Evolutionary conservation across 345 rosid species (phyloP).

Genomic region (Ceriops zippeliana): DNA sequence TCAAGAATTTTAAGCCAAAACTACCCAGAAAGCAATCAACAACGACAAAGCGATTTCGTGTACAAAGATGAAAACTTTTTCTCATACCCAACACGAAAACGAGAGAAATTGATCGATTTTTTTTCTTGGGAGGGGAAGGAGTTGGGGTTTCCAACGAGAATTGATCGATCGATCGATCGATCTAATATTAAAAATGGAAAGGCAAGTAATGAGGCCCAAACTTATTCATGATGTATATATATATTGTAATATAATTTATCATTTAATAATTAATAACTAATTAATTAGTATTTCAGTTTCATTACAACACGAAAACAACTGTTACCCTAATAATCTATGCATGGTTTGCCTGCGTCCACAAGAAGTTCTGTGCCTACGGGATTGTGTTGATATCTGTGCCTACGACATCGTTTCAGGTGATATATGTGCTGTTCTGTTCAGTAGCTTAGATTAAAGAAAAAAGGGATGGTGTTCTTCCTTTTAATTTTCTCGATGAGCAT

Average conservation of each 20-base stretch:
- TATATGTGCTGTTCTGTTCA: too few relatives aligned
- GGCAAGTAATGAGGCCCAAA: background rate
- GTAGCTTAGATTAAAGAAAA: too few relatives aligned
- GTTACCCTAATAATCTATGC: too few relatives aligned
- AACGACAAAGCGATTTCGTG: background rate
- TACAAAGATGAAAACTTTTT: constrained; percentile 6
- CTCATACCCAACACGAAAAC: constrained; percentile 40
- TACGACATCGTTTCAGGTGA: too few relatives aligned
- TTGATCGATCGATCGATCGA: constrained; percentile 15
- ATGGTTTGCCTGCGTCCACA: too few relatives aligned
- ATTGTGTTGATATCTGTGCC: too few relatives aligned
- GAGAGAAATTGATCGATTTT: background rate
- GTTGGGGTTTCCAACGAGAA: constrained; percentile 15
- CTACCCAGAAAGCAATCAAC: background rate
- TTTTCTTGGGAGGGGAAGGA: background rate
- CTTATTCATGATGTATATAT: too few relatives aligned
- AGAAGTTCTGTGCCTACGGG: too few relatives aligned
- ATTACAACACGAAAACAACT: constrained; percentile 32
- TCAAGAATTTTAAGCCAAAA: background rate
- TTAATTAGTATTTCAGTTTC: constrained; percentile 15
- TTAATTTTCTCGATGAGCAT: too few relatives aligned
- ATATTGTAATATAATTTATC: too few relatives aligned
- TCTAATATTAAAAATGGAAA: constrained; percentile 1
- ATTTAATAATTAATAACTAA: too few relatives aligned
- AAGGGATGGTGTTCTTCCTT: too few relatives aligned